A percentile compares a stretch with the other conserved stretches of the same genome.
phyloP scores from a whole-genome alignment of 2,329 filamentous ascomycete species.

The Fusarium ramigenum region DNA sequence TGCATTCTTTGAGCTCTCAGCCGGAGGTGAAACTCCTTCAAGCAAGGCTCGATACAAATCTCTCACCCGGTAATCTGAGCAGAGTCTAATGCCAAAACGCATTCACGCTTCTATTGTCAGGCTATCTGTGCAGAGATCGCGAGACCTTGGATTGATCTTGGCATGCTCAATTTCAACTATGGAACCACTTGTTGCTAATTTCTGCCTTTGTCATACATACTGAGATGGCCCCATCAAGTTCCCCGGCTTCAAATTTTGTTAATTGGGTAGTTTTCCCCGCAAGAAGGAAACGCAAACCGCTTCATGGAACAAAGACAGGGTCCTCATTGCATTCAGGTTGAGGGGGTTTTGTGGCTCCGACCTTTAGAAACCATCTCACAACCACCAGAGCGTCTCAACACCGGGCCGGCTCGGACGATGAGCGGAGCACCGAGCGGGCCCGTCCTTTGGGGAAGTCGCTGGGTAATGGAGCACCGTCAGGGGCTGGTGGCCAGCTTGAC shows the following conservation, averaged over 20 bases:
- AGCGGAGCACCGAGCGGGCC: slow-evolving; percentile 40
- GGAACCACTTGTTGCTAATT: background rate
- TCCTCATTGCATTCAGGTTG: slow-evolving; percentile 27
- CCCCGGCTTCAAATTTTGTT: slow-evolving; percentile 4
- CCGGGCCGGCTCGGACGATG: slow-evolving; percentile 43
- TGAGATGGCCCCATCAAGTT: slow-evolving; percentile 8
- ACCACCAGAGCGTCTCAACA: slow-evolving; percentile 23
- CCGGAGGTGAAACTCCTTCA: background rate
- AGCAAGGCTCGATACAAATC: background rate
- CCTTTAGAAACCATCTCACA: slow-evolving; percentile 26
- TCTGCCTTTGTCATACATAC: slow-evolving; percentile 14
- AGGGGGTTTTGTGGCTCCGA: slow-evolving; percentile 28
- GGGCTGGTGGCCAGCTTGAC: slow-evolving; percentile 21
- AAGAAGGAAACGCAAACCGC: slow-evolving; percentile 10
- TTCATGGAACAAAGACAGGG: slow-evolving; percentile 22
- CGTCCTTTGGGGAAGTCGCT: slow-evolving; percentile 15
- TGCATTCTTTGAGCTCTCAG: background rate
- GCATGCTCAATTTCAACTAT: background rate
- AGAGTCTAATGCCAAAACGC: background rate
- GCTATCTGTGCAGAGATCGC: background rate
- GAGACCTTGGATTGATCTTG: background rate
- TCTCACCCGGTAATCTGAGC: background rate
- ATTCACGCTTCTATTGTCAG: background rate
- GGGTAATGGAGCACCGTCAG: slow-evolving; percentile 22
- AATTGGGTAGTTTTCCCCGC: slow-evolving; percentile 25